A percentile compares a stretch with the other conserved stretches of the same genome.
Conservation (phyloP, 2,329 filamentous ascomycete species). For the Ilyonectria mors-panacis region DNA sequence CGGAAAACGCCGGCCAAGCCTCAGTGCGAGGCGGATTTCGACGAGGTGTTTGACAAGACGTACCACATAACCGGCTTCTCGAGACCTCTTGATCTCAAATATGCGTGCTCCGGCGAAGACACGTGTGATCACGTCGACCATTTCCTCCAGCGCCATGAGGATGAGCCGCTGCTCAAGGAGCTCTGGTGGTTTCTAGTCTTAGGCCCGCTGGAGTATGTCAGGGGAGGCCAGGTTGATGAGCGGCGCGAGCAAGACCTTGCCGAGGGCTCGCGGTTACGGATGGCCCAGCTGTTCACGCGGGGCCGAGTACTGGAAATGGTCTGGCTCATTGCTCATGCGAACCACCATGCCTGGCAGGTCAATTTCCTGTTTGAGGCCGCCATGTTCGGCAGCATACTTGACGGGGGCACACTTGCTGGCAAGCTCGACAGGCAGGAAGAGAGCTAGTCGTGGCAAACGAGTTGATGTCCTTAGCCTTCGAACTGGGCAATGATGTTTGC, state of each 20-base stretch:
- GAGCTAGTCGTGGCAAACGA: not conserved
- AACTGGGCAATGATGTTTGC: no score
- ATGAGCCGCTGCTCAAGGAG: conserved; percentile 37
- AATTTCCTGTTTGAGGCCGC: conserved; percentile 52
- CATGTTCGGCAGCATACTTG: conserved; percentile 53
- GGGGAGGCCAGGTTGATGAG: conserved; percentile 34
- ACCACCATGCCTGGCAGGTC: conserved; percentile 50
- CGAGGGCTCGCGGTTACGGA: conserved; percentile 39
- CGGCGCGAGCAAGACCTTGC: conserved; percentile 23
- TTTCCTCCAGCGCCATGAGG: conserved; percentile 9
- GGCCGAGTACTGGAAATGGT: conserved; percentile 43
- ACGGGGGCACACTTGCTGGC: conserved; percentile 47
- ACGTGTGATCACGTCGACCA: conserved; percentile 36
- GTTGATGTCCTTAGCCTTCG: not conserved
- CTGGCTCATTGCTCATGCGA: conserved; percentile 44
- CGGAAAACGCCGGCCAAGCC: conserved; percentile 44
- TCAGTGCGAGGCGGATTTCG: conserved; percentile 49
- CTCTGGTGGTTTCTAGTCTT: conserved; percentile 40
- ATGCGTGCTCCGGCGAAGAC: conserved; percentile 37
- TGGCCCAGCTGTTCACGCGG: conserved; percentile 43
- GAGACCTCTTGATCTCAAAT: conserved; percentile 36
- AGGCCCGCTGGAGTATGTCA: conserved; percentile 37
- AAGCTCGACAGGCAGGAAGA: conserved; percentile 49
- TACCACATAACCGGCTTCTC: conserved; percentile 48
- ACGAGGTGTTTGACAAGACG: conserved; percentile 49